Evolutionary conservation across 805 yeast genomes (phyloP), one percentile per base, ranked within the genome.

Genomic region (Komagataella kurtzmanii): DNA sequence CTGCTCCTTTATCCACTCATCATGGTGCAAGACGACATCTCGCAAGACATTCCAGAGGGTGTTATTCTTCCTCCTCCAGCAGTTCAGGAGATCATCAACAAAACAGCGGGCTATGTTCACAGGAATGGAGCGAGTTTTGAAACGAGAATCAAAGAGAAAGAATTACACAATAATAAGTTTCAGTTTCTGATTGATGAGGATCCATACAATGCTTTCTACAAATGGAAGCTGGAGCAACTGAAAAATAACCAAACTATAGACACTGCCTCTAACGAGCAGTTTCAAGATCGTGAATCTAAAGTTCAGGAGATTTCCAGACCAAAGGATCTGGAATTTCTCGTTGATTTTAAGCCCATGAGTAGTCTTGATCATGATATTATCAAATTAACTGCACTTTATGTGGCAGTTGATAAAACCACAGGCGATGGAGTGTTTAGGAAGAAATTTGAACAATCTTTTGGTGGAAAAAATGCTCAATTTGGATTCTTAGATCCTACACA

Each of bases 91-190:
- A 73, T 77, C 17, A 82, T 90, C 17, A 81, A 77, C 50, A 85
- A 83, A 59, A 85, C 96, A 0, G 88, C 83, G 0, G 76, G 70
- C 3, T 87, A 83, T 59, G 88, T 89, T 5, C 57, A 67, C 24
- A 71, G 84, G 55, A 85, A 87, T 59, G 96, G 96, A 0, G 58
- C 62, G 1, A 68, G 75, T 1, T 86, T 88, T 65, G 93, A 83
- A 58, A 68, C 69, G 7, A 68, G 84, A 49, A 73, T 87, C 52
- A 65, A 66, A 17, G 65, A 65, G 44, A 69, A 66, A 44, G 80
- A 81, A 55, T 63, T 68, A 14, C 62, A 66, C 5, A 73, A 73
- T 50, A 70, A 71, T 30, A 79, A 80, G 60, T 86, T 88, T 63
- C 68, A 75, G n/a, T 90, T 90, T 59, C 63, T 89, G 5, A 62